Base-by-base conservation (phyloP, 345 rosid genomes). In the Hibiscus mutabilis region DNA sequence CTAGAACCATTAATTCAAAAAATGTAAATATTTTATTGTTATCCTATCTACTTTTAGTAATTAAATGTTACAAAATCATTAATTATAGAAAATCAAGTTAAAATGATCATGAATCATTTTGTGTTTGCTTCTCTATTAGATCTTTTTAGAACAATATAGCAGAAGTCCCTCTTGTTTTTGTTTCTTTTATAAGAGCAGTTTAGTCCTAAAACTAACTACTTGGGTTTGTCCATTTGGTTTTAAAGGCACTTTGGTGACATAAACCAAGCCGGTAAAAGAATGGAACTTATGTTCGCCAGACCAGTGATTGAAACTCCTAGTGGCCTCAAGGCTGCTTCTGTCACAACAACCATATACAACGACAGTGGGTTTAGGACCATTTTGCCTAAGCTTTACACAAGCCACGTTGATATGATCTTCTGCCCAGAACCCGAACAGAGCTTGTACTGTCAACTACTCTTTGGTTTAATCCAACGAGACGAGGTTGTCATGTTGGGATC, bases 381-480 rank as follows among this genome's bases (percentile, higher is more conserved):
- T 53, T 74, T 86, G 46, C 79, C 89, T 33, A 85, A 80, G 68
- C 60, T 79, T 24, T 79, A 75, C 63, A 86, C 85, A 31, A 89
- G 92, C 60, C 92, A 92, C 2, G 79, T 82, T 46, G 88, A 86
- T 78, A 75, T 84, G 6, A 86, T 84, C 66, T 33, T 82, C 19
- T 90, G 93, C 81, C 70, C 74, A 6, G 93, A 88, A 74, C 73
- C 76, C 84, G 85, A 82, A 65, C 96, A 88, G 53, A 88, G 82
- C 74, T 81, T 85, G 89, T 65, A 65, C 29, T 65, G 69, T 13
- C 69, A 65, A 44, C 2, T 65, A 31, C 35, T 31, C 4, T 31
- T 31, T 31, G 35, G 35, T 31, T 31, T 31, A 31, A 31, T 31
- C 35, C 89, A 80, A 68, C 79, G 88, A 33, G 73, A 76, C 0